These are phyloP conservation scores for Raphidocelis subcapitata DNA, from an alignment of 139 green algal genomes.

Conservation along the genomic window DNA sequence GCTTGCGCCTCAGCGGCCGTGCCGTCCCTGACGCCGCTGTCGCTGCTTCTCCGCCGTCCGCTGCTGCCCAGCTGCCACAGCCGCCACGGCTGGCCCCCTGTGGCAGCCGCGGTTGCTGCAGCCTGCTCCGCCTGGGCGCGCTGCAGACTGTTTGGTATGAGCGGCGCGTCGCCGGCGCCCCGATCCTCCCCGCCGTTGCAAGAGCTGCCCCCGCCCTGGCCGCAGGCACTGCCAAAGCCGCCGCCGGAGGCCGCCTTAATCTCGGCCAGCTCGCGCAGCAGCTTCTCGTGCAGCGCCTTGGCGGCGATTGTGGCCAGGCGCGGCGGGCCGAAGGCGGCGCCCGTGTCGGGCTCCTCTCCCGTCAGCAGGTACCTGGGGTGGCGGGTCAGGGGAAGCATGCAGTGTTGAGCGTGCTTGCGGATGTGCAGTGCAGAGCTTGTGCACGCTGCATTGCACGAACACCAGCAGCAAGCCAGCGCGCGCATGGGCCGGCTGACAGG, in stretches of 20 bases:
- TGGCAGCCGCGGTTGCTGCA: background rate
- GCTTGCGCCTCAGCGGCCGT: too few relatives aligned
- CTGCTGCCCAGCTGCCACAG: background rate
- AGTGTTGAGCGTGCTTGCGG: too few relatives aligned
- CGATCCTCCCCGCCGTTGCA: too few relatives aligned
- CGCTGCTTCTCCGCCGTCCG: background rate
- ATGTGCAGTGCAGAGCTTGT: too few relatives aligned
- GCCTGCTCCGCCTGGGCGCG: background rate
- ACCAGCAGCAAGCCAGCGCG: too few relatives aligned
- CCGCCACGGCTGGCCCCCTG: background rate
- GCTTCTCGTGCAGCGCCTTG: conserved; percentile 24
- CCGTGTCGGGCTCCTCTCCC: conserved; percentile 18
- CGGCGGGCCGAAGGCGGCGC: conserved; percentile 10
- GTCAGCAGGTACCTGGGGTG: conserved; percentile 20
- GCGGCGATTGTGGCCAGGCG: conserved; percentile 30
- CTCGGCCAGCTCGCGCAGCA: conserved; percentile 15
- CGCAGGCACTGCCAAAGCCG: background rate
- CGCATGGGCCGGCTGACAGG: too few relatives aligned
- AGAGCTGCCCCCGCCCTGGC: too few relatives aligned
- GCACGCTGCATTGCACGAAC: too few relatives aligned
- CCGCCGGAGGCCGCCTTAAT: background rate
- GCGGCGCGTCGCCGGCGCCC: too few relatives aligned
- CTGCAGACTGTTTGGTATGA: too few relatives aligned
- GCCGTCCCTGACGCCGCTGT: too few relatives aligned
- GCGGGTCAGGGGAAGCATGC: too few relatives aligned